Base-by-base conservation (phyloP, 345 rosid genomes). In the Eucalyptus paniculata region DNA sequence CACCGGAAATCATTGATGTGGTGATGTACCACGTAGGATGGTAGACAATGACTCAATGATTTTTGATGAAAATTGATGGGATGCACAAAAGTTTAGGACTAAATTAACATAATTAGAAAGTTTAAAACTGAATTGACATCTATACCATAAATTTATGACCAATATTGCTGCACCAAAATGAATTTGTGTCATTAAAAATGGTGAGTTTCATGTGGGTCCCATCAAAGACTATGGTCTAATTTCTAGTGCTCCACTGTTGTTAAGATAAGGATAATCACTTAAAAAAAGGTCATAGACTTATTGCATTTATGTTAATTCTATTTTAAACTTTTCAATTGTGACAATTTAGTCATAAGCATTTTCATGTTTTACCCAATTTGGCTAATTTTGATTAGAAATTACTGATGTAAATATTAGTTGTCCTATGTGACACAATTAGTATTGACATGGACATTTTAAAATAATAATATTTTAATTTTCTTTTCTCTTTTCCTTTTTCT, bases 401-500 rank as follows among this genome's bases (percentile, higher is more conserved):
- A 15, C 0, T 16, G 0, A 16, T 5, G 0, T 67, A 5, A 7
- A 16, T 13, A 0, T 14, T n/a, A 2, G 3, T 5, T 0, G 0
- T 67, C 11, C 1, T n/a, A n/a, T 1, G 6, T 67, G 40, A 0
- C 4, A 67, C 0, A 17, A 13, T 4, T 2, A 1, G 1, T n/a
- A n/a, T 18, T 15, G 11, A n/a, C 4, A 16, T 67, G 5, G 9
- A 8, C 5, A 67, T 7, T n/a, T n/a, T 67, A 15, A 7, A 67
- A n/a, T 65, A 67, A 67, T 67, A 53, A 53, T 53, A 19, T 53
- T 53, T 53, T 53, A 19, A 15, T n/a, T 56, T 10, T 10, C 13
- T 56, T 56, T 56, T 24, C 30, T 56, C 13, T 56, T 56, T 56
- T 56, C 13, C 3, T 56, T 24, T 56, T 56, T 23, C 30, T 56